A percentile compares a stretch with the other conserved stretches of the same genome.
These are phyloP conservation scores for Aureobasidium lini DNA, from an alignment of 2,329 filamentous ascomycete species.

Conservation along the genomic window DNA sequence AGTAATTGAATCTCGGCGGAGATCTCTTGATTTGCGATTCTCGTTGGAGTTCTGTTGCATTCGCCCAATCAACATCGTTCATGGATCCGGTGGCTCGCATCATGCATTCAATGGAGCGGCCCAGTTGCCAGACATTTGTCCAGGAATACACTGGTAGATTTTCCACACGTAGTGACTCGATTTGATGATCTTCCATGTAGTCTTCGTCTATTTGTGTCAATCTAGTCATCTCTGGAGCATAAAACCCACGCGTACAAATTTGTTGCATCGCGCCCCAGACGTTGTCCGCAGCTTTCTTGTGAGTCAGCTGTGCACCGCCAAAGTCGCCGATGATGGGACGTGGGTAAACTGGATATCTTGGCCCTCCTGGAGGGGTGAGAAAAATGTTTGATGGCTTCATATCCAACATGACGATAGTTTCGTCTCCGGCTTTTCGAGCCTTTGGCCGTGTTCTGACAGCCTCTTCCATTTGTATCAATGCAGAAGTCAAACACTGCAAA, in stretches of 20 bases:
- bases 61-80: not conserved
- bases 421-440: not conserved
- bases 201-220: not conserved
- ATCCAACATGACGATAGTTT: not conserved
- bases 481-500: not conserved
- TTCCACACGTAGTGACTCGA: too few relatives aligned
- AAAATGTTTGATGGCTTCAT: not conserved
- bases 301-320: not conserved
- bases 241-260: not conserved
- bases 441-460: not conserved
- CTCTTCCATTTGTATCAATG: not conserved
- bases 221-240: not conserved
- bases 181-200: not conserved
- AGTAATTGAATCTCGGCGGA: too few relatives aligned
- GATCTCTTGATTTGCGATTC: not conserved
- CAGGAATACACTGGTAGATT: not conserved
- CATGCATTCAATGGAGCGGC: not conserved
- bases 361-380: not conserved
- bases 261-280: not conserved
- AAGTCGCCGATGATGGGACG: not conserved
- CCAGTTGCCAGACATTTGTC: conserved; percentile 1
- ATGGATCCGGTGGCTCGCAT: not conserved
- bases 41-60: not conserved
- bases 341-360: not conserved
- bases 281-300: not conserved